Evolutionary conservation across 108 stramenopile genomes (phyloP).

Genomic region (Epithemia pelagica): DNA sequence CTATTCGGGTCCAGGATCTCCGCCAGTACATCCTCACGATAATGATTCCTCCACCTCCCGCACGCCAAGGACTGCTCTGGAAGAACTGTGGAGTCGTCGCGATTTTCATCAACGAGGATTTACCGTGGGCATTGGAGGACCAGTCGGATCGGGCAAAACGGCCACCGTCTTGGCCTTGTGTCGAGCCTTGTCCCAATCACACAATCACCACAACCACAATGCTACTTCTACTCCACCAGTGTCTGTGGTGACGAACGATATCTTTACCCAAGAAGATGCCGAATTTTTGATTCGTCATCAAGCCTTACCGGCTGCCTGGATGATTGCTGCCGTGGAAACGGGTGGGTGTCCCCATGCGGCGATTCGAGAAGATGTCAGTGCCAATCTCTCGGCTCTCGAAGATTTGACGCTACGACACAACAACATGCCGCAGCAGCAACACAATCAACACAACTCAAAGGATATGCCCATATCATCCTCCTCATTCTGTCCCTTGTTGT

Average conservation of each 20-base stretch:
- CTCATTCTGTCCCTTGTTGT: constrained; percentile 49
- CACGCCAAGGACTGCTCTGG: neutral
- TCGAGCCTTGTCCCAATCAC: constrained; percentile 36
- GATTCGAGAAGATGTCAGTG: constrained; percentile 93
- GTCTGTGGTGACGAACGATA: constrained; percentile 95
- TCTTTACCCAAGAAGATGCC: constrained; percentile 97
- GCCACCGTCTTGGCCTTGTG: constrained; percentile 78
- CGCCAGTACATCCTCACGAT: neutral
- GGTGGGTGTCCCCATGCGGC: constrained; percentile 98
- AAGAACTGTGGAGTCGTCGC: constrained; percentile 16
- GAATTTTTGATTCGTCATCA: constrained; percentile 81
- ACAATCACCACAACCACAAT: neutral
- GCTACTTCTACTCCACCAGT: constrained; percentile 7
- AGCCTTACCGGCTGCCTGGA: constrained; percentile 63
- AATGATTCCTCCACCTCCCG: neutral
- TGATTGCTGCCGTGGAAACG: constrained; percentile 94
- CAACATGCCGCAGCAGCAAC: neutral
- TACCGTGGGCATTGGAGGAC: constrained; percentile 92
- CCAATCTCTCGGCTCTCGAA: constrained; percentile 92
- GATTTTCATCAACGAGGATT: constrained; percentile 60
- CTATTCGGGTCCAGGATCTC: constrained; percentile 4
- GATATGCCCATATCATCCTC: no score
- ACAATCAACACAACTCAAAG: neutral
- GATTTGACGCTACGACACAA: constrained; percentile 50
- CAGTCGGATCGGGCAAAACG: constrained; percentile 87